Base-by-base conservation (phyloP, 495 filamentous ascomycete species). In the Penicillium subrubescens region DNA sequence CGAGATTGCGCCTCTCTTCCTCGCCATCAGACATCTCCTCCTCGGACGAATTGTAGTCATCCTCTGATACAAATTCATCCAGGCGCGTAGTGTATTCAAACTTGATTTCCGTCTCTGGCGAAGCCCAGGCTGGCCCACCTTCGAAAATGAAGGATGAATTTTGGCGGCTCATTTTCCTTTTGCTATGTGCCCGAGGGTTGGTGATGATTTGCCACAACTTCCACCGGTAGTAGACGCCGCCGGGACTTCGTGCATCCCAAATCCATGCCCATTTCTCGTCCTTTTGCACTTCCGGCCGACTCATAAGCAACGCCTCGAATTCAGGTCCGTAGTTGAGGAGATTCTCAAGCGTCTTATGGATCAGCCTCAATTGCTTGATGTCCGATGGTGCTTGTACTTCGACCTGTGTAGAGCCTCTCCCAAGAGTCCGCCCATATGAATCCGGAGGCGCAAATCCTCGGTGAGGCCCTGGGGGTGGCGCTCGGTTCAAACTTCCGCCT, bases 181-280 rank as follows among this genome's bases (percentile, higher is more conserved):
- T 63, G 31, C 72, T 64, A 61, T 68, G 58, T 11, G 62, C 33
- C 69, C 75, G 51, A 25, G 73, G 67, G 29, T 81, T 78, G 2
- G 92, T 93, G 37, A 93, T 80, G 31, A 93, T 82, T 65, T 93
- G 87, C 93, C 92, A 97, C 58, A 97, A 69, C 55, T 91, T 89
- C 91, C 92, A 97, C 17, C 94, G 87, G 75, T 97, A 97, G 79
- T 91, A 97, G 5, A 94, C 84, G 8, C 90, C 92, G 8, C 88
- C 89, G 56, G 87, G 76, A 67, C 91, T 92, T 54, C 92, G 83
- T 31, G 94, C 82, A 75, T 99, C 91, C 89, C 90, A 99, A 4
- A 99, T 75, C 91, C 92, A 99, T 0, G 92, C 90, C 88, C 93
- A 99, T 71, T 89, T 93, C 67, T 94, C 90, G 41, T 97, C 90